Base-by-base conservation (phyloP, 352 stramenopile genomes). In the Blastocystis hominis region DNA sequence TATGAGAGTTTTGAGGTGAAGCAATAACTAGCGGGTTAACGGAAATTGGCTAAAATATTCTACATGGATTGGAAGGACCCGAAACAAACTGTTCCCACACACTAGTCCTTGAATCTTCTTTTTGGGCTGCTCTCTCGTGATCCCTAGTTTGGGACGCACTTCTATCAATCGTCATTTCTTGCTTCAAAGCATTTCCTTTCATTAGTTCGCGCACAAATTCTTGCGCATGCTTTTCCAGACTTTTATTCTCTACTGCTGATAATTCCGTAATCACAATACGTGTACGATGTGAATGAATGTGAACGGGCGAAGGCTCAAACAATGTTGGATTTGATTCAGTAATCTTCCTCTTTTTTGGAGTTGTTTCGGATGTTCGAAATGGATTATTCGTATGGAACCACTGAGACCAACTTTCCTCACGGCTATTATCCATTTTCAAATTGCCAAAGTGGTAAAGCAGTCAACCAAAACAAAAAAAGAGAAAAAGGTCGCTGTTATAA, bases 11-110 rank as follows among this genome's bases (percentile, higher is more conserved):
- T 24, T 3, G 30, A 53, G 44, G 66, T 20, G 36, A 7, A 17
- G 62, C 20, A 47, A 20, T 70, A 42, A 47, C 62, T 77, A 77
- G 2, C 10, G n/a, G 10, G 50, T 34, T n/a, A 55, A 40, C 13
- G 9, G 17, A 53, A 53, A 53, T n/a, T 59, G 55, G 34, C 10
- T 36, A 36, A 38, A 17, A 55, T 46, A 4, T 55, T 36, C 10
- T 13, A 70, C 62, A n/a, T 70, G 10, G 17, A 47, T n/a, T 36
- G 17, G 24, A 24, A 36, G 36, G 17, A 20, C 55, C 55, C 0
- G 36, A 15, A 47, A 77, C 4, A 55, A 77, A 77, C n/a, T 20
- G n/a, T 5, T 77, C 66, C 66, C 66, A 77, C n/a, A 55, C 55
- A 46, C 66, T 77, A 24, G 44, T 34, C 46, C 17, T 47, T 59